Evolutionary conservation across 2,329 filamentous ascomycete genomes (phyloP).

Genomic region (Venturia aucupariae): DNA sequence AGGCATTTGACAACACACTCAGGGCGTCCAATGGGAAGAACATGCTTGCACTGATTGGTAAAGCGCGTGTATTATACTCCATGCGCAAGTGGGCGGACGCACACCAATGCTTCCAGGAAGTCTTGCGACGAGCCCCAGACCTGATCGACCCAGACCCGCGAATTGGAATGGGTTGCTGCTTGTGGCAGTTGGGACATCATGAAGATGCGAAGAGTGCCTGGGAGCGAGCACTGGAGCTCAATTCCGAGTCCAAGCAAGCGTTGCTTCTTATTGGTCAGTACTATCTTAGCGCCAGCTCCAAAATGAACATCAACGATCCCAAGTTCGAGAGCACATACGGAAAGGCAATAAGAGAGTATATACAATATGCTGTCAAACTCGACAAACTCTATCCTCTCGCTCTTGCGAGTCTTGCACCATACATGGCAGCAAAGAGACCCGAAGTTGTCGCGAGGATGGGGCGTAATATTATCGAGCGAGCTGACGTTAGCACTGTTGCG

Average conservation of each 20-base stretch:
- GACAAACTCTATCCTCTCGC: constrained; percentile 87
- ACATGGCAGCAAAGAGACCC: constrained; percentile 71
- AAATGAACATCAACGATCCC: constrained; percentile 72
- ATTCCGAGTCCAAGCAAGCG: constrained; percentile 76
- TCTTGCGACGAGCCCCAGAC: constrained; percentile 74
- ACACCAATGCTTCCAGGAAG: constrained; percentile 76
- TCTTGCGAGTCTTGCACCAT: constrained; percentile 80
- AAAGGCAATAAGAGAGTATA: constrained; percentile 89
- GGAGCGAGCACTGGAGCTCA: constrained; percentile 77
- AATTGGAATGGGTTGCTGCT: constrained; percentile 91
- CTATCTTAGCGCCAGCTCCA: constrained; percentile 78
- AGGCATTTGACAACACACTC: constrained; percentile 90
- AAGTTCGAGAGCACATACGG: constrained; percentile 81
- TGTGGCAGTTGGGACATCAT: constrained; percentile 94
- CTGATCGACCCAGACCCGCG: constrained; percentile 88
- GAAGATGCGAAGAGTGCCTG: constrained; percentile 85
- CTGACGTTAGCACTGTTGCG: constrained; percentile 90
- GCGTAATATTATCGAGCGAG: constrained; percentile 88
- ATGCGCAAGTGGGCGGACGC: constrained; percentile 80
- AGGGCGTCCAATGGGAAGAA: constrained; percentile 78
- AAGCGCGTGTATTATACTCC: constrained; percentile 77
- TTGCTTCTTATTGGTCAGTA: constrained; percentile 85
- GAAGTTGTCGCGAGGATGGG: constrained; percentile 77
- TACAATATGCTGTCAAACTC: constrained; percentile 84
- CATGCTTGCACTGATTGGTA: constrained; percentile 85